A percentile compares a stretch with the other conserved stretches of the same genome.
phyloP scores from a whole-genome alignment of 148 eudicot species.

The Rhododendron henanense region DNA sequence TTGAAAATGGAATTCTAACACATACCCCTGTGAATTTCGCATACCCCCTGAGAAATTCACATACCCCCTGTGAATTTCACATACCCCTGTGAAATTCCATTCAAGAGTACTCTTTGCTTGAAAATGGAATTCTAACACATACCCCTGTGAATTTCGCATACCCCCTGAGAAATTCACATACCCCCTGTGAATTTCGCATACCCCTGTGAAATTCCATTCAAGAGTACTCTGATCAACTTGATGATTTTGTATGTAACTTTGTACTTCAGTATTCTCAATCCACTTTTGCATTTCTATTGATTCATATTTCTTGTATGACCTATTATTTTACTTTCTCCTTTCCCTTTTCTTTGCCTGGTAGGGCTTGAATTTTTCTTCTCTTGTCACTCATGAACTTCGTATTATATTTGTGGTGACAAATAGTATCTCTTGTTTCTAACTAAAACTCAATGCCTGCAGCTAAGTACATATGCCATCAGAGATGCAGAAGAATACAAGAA shows the following conservation, averaged over 20 bases:
- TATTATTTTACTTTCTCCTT: background rate
- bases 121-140: no score
- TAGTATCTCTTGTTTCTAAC: background rate
- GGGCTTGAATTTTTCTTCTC: background rate
- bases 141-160: no score
- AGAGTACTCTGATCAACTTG: no score
- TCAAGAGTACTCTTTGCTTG: no score
- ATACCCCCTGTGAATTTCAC: no score
- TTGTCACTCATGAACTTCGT: background rate
- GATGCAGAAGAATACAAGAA: conserved; percentile 95
- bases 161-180: no score
- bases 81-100: no score
- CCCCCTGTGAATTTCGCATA: no score
- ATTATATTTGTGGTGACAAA: background rate
- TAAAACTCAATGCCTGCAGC: conserved; percentile 30
- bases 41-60: no score
- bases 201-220: no score
- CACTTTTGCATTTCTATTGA: background rate
- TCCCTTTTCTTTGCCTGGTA: background rate
- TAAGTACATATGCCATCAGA: conserved; percentile 91
- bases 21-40: no score
- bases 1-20: no score
- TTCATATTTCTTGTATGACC: background rate
- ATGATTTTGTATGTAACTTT: background rate
- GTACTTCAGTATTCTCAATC: background rate